Percentiles rank a stretch among this genome's conserved stretches.
Conservation (phyloP, 2,329 filamentous ascomycete species). For the Colletotrichum karsti region DNA sequence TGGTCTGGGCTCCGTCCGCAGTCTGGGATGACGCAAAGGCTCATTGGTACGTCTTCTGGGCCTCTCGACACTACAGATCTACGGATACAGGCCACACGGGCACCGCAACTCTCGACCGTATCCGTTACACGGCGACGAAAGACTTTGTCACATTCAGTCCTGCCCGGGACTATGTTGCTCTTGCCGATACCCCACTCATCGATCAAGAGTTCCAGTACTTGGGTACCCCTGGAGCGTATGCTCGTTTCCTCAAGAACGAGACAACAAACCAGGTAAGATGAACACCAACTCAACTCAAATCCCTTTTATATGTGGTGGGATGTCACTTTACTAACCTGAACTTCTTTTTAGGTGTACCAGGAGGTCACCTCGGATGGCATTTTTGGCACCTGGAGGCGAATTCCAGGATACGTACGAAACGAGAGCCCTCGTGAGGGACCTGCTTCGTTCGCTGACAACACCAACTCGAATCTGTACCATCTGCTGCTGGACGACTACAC, state of each 20-base stretch:
- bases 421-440: constrained; percentile 45
- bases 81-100: constrained; percentile 55
- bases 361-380: constrained; percentile 53
- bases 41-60: constrained; percentile 59
- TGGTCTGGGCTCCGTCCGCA: constrained; percentile 47
- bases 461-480: constrained; percentile 43
- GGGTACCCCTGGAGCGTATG: constrained; percentile 47
- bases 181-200: constrained; percentile 52
- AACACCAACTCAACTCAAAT: too few species aligned
- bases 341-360: constrained; percentile 47
- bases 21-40: constrained; percentile 43
- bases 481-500: constrained; percentile 54
- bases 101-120: constrained; percentile 45
- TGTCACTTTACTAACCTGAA: too few species aligned
- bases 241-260: constrained; percentile 61
- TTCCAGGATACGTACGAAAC: constrained; percentile 42
- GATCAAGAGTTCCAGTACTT: constrained; percentile 58
- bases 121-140: constrained; percentile 58
- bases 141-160: constrained; percentile 58
- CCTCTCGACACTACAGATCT: constrained; percentile 50
- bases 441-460: constrained; percentile 46
- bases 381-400: constrained; percentile 56
- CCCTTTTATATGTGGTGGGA: too few species aligned
- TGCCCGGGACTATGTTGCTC: constrained; percentile 53
- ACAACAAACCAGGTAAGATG: constrained; percentile 43